Percentiles rank a stretch among this genome's conserved stretches.
Conservation (phyloP, 176 grass and related monocot genomes). For the Ensete glaucum region DNA sequence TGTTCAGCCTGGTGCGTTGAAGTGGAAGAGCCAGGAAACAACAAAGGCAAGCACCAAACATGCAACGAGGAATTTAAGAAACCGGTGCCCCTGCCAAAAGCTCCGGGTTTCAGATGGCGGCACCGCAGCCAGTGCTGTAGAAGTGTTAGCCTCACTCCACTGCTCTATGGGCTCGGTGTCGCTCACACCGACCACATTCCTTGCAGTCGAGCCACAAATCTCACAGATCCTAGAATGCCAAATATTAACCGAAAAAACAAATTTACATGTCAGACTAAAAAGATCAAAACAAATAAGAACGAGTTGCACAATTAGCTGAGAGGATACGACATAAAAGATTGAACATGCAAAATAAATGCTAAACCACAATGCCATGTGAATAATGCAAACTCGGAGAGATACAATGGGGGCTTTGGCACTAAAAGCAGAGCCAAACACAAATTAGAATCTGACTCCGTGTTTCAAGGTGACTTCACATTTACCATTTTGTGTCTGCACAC, state of each 20-base stretch:
- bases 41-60: slow-evolving; percentile 97
- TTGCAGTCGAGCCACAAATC: slow-evolving; percentile 12
- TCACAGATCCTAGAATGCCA: slow-evolving; percentile 8
- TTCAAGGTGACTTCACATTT: too few relatives aligned
- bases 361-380: too few relatives aligned
- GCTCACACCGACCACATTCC: neutral
- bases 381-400: too few relatives aligned
- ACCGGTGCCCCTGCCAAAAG: slow-evolving; percentile 89
- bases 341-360: too few relatives aligned
- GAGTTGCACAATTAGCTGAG: neutral
- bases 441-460: too few relatives aligned
- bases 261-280: neutral
- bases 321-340: neutral
- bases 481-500: too few relatives aligned
- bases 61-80: slow-evolving; percentile 91
- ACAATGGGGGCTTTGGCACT: too few relatives aligned
- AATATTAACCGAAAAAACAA: neutral
- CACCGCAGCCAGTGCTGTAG: neutral
- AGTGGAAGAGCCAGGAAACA: slow-evolving; percentile 98
- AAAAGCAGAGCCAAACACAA: too few relatives aligned
- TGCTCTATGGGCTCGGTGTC: neutral
- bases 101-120: slow-evolving; percentile 29
- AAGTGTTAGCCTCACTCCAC: slow-evolving; percentile 1
- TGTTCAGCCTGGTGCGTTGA: slow-evolving; percentile 68
- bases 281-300: too few relatives aligned